A percentile compares a stretch with the other conserved stretches of the same genome.
phyloP scores from a whole-genome alignment of 352 stramenopile species.

The Pythium vanterpoolii region DNA sequence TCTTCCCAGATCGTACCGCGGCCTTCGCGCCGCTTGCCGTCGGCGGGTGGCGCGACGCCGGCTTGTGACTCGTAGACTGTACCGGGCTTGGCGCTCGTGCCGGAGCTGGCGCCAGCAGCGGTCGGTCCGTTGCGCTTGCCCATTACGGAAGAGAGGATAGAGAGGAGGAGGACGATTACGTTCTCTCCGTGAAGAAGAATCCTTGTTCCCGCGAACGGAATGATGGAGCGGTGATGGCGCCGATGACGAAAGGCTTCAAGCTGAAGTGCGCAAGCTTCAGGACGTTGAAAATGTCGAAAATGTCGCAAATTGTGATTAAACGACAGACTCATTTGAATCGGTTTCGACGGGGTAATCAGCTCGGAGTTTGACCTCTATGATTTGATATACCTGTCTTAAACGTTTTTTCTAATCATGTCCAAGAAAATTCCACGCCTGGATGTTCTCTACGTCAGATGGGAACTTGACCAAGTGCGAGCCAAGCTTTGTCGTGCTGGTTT shows the following conservation, averaged over 20 bases:
- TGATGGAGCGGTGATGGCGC: constrained; percentile 10
- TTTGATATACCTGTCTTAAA: neutral
- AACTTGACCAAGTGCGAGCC: neutral
- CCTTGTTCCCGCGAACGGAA: neutral
- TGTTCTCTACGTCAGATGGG: neutral
- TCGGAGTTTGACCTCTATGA: neutral
- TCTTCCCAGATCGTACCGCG: constrained; percentile 75
- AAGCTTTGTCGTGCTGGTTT: constrained; percentile 1
- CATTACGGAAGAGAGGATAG: constrained; percentile 9
- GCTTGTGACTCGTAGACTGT: constrained; percentile 28
- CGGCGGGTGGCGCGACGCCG: constrained; percentile 17
- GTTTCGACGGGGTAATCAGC: neutral
- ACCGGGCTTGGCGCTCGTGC: constrained; percentile 16
- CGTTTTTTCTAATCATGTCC: neutral
- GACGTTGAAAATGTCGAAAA: constrained; percentile 15
- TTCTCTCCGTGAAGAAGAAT: neutral
- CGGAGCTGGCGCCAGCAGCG: neutral
- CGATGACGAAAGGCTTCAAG: constrained; percentile 25
- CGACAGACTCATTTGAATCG: neutral
- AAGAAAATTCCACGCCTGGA: neutral
- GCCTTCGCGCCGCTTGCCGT: constrained; percentile 19
- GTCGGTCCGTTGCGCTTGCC: constrained; percentile 21
- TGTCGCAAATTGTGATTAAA: no score
- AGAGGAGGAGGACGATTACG: neutral
- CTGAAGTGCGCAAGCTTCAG: constrained; percentile 13